A percentile compares a stretch with the other conserved stretches of the same genome.
Conservation (phyloP, 441 rosid genomes). For the Mallotus japonicus region DNA sequence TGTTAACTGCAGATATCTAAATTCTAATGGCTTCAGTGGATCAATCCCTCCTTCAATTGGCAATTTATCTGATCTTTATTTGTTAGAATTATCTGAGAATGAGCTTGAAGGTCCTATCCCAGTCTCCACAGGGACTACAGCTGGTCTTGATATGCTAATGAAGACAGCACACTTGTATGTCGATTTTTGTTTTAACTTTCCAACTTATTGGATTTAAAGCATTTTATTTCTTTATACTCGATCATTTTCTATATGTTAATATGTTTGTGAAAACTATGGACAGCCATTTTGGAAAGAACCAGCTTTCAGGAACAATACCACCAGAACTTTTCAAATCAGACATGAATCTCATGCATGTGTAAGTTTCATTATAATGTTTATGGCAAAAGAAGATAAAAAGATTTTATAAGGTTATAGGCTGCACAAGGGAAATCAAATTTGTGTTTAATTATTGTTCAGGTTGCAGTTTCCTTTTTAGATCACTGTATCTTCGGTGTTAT, state of each 20-base stretch:
- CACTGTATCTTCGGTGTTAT: no score
- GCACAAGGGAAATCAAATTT: no score
- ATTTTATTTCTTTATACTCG: neutral
- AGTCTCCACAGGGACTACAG: slow-evolving; percentile 52
- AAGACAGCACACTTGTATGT: slow-evolving; percentile 68
- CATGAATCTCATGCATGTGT: slow-evolving; percentile 67
- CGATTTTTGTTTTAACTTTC: neutral
- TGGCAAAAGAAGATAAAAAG: no score
- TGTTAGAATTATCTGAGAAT: slow-evolving; percentile 86
- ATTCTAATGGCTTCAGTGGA: slow-evolving; percentile 65
- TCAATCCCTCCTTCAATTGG: slow-evolving; percentile 69
- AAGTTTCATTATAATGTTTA: slow-evolving; percentile 24
- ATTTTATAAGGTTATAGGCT: no score
- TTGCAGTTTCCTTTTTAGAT: no score
- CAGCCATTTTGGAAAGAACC: slow-evolving; percentile 73
- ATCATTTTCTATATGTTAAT: slow-evolving; percentile 1
- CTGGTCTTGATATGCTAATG: slow-evolving; percentile 77
- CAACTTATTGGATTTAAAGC: neutral
- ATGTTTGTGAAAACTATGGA: neutral
- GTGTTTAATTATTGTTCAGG: no score
- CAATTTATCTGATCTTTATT: slow-evolving; percentile 50
- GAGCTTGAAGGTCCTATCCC: slow-evolving; percentile 63
- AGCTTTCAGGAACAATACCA: slow-evolving; percentile 60
- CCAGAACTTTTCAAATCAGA: slow-evolving; percentile 52
- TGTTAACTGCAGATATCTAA: slow-evolving; percentile 56